A percentile compares a stretch with the other conserved stretches of the same genome.
phyloP scores from a whole-genome alignment of 2,329 filamentous ascomycete species.

The Calonectria multiphialidica region DNA sequence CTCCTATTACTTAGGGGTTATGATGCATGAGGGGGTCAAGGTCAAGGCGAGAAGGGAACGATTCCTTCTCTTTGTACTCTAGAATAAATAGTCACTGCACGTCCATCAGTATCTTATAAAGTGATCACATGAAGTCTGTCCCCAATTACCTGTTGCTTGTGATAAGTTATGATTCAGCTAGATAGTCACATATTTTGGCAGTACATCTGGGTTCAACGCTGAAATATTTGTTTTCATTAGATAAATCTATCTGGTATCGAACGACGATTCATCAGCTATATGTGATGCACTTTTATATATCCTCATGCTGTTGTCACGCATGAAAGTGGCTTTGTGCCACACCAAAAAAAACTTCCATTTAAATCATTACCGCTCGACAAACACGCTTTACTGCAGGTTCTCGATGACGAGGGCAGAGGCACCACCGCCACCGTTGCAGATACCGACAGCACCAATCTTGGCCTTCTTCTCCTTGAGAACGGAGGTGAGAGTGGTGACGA shows the following conservation, averaged over 20 bases:
- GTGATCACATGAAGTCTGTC: neutral
- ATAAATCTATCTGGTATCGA: slow-evolving; percentile 35
- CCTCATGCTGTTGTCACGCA: slow-evolving; percentile 28
- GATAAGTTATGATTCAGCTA: no score
- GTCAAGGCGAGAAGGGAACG: slow-evolving; percentile 16
- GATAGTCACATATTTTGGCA: neutral
- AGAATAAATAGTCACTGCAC: slow-evolving; percentile 39
- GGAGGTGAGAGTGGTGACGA: slow-evolving; percentile 89
- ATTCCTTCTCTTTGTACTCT: slow-evolving; percentile 39
- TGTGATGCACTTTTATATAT: slow-evolving; percentile 32
- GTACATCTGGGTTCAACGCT: neutral
- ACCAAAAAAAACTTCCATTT: slow-evolving; percentile 22
- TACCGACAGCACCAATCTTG: slow-evolving; percentile 93
- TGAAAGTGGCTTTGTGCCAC: slow-evolving; percentile 27
- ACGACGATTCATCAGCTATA: slow-evolving; percentile 33
- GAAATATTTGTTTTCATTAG: slow-evolving; percentile 30
- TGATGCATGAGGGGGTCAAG: slow-evolving; percentile 22
- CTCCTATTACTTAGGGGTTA: neutral
- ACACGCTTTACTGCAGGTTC: slow-evolving; percentile 65
- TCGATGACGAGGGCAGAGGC: slow-evolving; percentile 95
- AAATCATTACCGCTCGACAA: slow-evolving; percentile 37
- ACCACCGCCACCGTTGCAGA: slow-evolving; percentile 98
- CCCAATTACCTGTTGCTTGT: neutral
- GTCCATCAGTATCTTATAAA: slow-evolving; percentile 16
- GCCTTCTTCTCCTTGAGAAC: slow-evolving; percentile 91